These are phyloP conservation scores for Pseudopithomyces chartarum DNA, from an alignment of 2,329 filamentous ascomycete species.

Conservation along the genomic window DNA sequence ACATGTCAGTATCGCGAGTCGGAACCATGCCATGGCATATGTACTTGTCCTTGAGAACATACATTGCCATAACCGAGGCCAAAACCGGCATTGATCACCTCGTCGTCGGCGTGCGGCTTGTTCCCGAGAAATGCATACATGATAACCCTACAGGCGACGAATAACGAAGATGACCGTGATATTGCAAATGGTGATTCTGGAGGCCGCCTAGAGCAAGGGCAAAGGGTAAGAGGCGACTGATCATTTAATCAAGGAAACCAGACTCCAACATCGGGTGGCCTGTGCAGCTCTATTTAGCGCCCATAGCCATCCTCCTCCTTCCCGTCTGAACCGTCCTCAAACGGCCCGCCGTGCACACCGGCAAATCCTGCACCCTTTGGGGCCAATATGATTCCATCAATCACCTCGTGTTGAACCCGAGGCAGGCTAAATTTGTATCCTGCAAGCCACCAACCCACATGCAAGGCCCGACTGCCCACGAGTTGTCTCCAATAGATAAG, in stretches of 20 bases:
- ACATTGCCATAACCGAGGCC: conserved; percentile 6
- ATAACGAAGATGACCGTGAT: not conserved
- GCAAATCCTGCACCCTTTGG: not conserved
- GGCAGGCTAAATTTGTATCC: not conserved
- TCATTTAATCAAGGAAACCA: conserved; percentile 3
- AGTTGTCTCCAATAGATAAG: not conserved
- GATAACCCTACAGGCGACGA: not conserved
- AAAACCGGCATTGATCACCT: not conserved
- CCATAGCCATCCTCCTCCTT: not conserved
- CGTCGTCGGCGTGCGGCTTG: conserved; percentile 5
- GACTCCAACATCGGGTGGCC: not conserved
- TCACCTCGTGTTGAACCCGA: not conserved
- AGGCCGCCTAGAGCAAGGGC: not conserved
- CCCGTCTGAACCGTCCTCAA: not conserved
- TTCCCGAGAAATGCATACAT: conserved; percentile 6
- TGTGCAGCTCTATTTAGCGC: not conserved
- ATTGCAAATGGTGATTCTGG: conserved; percentile 1
- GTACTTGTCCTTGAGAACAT: conserved; percentile 4
- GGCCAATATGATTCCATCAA: not conserved
- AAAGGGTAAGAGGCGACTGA: not conserved
- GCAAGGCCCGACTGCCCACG: not conserved
- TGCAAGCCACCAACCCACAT: conserved; percentile 3
- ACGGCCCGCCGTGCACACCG: conserved; percentile 1
- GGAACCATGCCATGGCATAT: not conserved
- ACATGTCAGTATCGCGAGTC: not conserved